Base-by-base conservation (phyloP, 2,329 filamentous ascomycete genomes). In the Capronia americana region DNA sequence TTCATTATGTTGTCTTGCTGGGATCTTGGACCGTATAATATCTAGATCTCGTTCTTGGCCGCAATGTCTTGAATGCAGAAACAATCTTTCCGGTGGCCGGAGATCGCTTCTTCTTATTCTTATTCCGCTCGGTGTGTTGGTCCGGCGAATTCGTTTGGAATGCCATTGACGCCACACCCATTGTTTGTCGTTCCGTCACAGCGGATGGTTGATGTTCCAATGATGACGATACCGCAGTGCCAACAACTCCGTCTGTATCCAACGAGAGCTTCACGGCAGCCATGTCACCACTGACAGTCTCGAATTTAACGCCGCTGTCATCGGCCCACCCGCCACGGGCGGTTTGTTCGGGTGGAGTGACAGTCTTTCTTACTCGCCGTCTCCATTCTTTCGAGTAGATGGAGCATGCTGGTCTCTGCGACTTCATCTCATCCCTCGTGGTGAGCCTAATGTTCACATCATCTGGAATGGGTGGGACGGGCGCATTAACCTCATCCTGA, bases 311-410 rank as follows among this genome's bases (percentile, higher is more conserved):
- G 17, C 17, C 17, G 17, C 17, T n/a, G 6, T 2, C 5, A 3
- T 34, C 44, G 28, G 57, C 44, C 12, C 44, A 12, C 11, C 24
- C 28, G 14, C 20, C 24, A 30, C 30, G 7, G 14, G 44, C 24
- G 17, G 44, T 20, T 34, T 50, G 41, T 30, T 50, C 41, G 20
- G 44, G 26, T 17, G 57, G 44, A 3, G 26, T 14, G 41, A 34
- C 7, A 1, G n/a, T 57, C 14, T 14, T 28, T 23, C 50, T 56
- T 5, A 50, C 63, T 24, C 28, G 56, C 50, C 30, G 46, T 17
- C 63, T 65, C 57, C 63, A 60, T 44, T 61, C 57, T 50, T 26
- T 61, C 2, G 63, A 65, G 32, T 65, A 65, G 23, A 61, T 65
- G 14, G 56, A 51, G 51, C 57, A 65, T 28, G 30, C 12, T n/a